phyloP scores from a whole-genome alignment of 2,329 filamentous ascomycete genomes.

The Phoma sp. region DNA sequence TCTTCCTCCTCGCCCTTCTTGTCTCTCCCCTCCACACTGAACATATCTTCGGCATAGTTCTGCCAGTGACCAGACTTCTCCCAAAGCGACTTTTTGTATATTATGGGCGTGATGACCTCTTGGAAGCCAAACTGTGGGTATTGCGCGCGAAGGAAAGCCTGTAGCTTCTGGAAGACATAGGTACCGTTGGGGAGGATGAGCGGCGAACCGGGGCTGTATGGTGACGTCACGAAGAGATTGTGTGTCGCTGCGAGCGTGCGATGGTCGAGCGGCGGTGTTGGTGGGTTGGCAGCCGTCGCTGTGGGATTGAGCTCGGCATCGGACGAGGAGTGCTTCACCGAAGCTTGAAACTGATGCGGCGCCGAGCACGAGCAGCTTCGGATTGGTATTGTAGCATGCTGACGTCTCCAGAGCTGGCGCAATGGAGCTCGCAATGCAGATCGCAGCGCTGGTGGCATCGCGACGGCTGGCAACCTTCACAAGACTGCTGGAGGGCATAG shows the following conservation, averaged over 20 bases:
- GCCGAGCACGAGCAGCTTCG: conserved; percentile 46
- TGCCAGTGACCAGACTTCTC: conserved; percentile 85
- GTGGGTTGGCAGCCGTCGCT: conserved; percentile 40
- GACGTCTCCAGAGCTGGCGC: conserved; percentile 18
- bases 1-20: conserved; percentile 63
- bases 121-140: conserved; percentile 86
- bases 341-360: conserved; percentile 32
- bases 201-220: conserved; percentile 84
- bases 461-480: conserved; percentile 27
- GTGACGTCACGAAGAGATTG: conserved; percentile 78
- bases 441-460: conserved; percentile 41
- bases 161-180: conserved; percentile 81
- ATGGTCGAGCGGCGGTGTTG: conserved; percentile 55
- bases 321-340: conserved; percentile 28
- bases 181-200: conserved; percentile 84
- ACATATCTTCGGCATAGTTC: conserved; percentile 93
- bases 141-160: conserved; percentile 81
- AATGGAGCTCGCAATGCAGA: conserved; percentile 19
- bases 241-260: conserved; percentile 62
- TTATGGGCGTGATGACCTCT: conserved; percentile 87
- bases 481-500: conserved; percentile 17
- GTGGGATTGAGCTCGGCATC: conserved; percentile 37
- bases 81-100: conserved; percentile 90
- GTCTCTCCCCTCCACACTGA: conserved; percentile 71
- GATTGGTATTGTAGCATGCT: not conserved